A percentile compares a stretch with the other conserved stretches of the same genome.
phyloP scores from a whole-genome alignment of 495 filamentous ascomycete species.

The Penicillium simplicissimum region DNA sequence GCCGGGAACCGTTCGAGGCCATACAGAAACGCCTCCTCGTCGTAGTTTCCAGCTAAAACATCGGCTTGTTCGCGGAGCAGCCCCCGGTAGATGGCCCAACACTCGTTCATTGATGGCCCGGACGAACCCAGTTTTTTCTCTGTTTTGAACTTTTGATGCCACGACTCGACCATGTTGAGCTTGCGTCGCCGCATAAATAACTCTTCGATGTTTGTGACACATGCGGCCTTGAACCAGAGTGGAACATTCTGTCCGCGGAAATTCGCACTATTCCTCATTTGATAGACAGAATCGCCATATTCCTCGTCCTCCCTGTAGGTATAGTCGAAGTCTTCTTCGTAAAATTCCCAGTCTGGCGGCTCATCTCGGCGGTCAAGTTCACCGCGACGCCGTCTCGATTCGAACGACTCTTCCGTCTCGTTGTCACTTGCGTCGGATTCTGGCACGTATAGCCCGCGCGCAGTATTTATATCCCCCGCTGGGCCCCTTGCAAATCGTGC shows the following conservation, averaged over 20 bases:
- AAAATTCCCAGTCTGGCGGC: no score
- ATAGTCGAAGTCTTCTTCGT: no score
- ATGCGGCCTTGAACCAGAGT: slow-evolving; percentile 17
- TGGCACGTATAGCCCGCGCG: no score
- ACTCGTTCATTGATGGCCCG: slow-evolving; percentile 1
- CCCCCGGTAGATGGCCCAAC: slow-evolving; percentile 23
- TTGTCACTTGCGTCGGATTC: no score
- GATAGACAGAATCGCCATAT: slow-evolving; percentile 1
- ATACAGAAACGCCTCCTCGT: slow-evolving; percentile 9
- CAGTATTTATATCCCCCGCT: no score
- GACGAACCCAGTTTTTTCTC: not conserved
- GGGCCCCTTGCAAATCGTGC: no score
- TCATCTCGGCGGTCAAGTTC: no score
- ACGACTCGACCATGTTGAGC: slow-evolving; percentile 8
- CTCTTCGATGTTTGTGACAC: slow-evolving; percentile 9
- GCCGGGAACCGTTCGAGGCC: slow-evolving; percentile 13
- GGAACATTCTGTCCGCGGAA: slow-evolving; percentile 13
- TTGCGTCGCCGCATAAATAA: slow-evolving; percentile 1
- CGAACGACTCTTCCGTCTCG: no score
- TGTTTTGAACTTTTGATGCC: not conserved
- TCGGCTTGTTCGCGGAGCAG: slow-evolving; percentile 23
- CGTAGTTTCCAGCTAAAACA: slow-evolving; percentile 17
- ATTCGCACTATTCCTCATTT: slow-evolving; percentile 12
- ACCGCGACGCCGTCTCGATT: no score
- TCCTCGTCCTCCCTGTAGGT: no score